A percentile compares a stretch with the other conserved stretches of the same genome.
phyloP scores from a whole-genome alignment of 2,329 filamentous ascomycete genomes.

The Apiospora hydei region DNA sequence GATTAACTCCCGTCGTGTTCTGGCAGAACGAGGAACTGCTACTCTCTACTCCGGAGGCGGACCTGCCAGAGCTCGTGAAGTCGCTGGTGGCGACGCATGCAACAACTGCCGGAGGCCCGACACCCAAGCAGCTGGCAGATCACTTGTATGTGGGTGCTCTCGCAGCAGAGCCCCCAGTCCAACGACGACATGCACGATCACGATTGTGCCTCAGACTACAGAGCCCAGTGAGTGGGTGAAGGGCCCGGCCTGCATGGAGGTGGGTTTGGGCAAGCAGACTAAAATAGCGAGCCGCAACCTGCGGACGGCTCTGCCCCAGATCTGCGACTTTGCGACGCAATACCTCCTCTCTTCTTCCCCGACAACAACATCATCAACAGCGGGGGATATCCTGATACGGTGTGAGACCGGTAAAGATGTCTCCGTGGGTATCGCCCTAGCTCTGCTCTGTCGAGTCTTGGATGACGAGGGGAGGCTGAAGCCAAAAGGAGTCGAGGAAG shows the following conservation, averaged over 20 bases:
- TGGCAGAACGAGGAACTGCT: constrained; percentile 74
- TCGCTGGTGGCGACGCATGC: constrained; percentile 45
- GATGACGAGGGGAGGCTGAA: constrained; percentile 63
- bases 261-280: constrained; percentile 69
- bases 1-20: constrained; percentile 79
- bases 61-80: constrained; percentile 61
- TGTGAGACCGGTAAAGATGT: constrained; percentile 84
- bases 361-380: neutral
- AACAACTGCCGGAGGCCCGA: constrained; percentile 25
- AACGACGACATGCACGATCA: constrained; percentile 48
- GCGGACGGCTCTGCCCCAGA: constrained; percentile 70
- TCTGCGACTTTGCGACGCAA: constrained; percentile 62
- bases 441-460: constrained; percentile 77
- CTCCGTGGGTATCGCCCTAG: constrained; percentile 78
- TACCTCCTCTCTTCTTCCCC: constrained; percentile 44
- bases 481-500: constrained; percentile 23
- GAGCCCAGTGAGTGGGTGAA: constrained; percentile 52
- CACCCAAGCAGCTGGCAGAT: constrained; percentile 43
- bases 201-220: constrained; percentile 52
- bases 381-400: constrained; percentile 57
- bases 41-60: constrained; percentile 69
- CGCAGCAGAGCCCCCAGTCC: neutral
- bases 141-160: constrained; percentile 38
- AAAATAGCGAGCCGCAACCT: constrained; percentile 87
- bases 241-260: constrained; percentile 51